phyloP scores from a whole-genome alignment of 306 rosid species.

The Citrullus mucosospermus region DNA sequence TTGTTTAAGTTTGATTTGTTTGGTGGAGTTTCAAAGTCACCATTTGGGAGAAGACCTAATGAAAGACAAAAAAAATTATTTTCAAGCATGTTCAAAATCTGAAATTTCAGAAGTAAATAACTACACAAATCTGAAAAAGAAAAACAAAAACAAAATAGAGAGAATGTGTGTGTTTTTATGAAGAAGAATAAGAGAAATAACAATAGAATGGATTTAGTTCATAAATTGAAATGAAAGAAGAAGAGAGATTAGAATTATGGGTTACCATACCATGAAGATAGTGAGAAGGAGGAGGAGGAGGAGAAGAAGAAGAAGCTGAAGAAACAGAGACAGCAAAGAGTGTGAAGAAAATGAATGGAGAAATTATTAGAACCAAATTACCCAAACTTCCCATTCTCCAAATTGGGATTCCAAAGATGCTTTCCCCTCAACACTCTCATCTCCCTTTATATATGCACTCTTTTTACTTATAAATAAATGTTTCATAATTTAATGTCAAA shows the following conservation, averaged over 20 bases:
- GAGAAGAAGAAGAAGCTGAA: slow-evolving; percentile 3
- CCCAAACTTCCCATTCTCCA: not conserved
- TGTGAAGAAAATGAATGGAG: not conserved
- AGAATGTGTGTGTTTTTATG: too few relatives aligned
- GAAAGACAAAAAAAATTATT: not conserved
- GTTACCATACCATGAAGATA: slow-evolving; percentile 21
- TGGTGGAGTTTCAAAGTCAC: slow-evolving; percentile 38
- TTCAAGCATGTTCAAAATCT: not conserved
- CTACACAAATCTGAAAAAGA: too few relatives aligned
- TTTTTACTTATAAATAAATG: not conserved
- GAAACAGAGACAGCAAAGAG: slow-evolving; percentile 10
- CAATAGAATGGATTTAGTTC: not conserved
- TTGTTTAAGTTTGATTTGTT: slow-evolving; percentile 23
- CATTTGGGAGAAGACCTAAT: slow-evolving; percentile 33
- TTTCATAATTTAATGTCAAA: not conserved
- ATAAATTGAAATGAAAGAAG: not conserved
- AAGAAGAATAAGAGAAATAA: not conserved
- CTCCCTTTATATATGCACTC: not conserved
- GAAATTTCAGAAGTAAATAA: not conserved
- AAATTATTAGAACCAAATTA: not conserved
- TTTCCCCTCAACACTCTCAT: not conserved
- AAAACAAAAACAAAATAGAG: too few relatives aligned
- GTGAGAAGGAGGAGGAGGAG: not conserved
- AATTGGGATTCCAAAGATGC: not conserved
- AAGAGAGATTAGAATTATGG: not conserved